A percentile compares a stretch with the other conserved stretches of the same genome.
phyloP scores from a whole-genome alignment of 1,139 yeast genomes.

The Starmera stellimalicola region DNA sequence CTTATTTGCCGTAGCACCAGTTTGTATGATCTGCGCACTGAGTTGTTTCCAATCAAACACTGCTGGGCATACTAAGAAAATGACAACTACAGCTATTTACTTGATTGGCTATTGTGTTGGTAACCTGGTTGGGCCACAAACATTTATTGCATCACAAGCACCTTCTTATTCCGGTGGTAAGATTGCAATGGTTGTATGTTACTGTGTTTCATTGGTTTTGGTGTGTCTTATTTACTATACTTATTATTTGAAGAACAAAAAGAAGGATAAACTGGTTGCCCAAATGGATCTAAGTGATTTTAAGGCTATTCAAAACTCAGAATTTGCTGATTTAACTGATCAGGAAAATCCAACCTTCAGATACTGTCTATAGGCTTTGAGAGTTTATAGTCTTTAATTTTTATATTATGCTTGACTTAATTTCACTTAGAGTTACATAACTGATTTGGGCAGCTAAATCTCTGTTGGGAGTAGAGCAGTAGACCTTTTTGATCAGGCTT shows the following conservation, averaged over 20 bases:
- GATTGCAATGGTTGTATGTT: conserved; percentile 22
- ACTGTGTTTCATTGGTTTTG: conserved; percentile 12
- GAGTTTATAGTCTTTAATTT: too few species aligned
- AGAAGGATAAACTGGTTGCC: conserved; percentile 12
- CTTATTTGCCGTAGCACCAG: neutral
- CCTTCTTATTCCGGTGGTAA: conserved; percentile 41
- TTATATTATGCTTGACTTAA: too few species aligned
- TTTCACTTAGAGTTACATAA: too few species aligned
- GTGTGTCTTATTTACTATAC: conserved; percentile 13
- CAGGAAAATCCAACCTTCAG: conserved; percentile 37
- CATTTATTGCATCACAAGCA: conserved; percentile 27
- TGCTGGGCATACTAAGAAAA: conserved; percentile 52
- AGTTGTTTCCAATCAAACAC: conserved; percentile 28
- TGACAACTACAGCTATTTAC: conserved; percentile 32
- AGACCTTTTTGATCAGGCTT: too few species aligned
- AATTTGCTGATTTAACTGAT: conserved; percentile 40
- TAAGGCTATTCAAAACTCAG: conserved; percentile 27
- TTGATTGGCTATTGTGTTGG: conserved; percentile 50
- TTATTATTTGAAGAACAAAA: conserved; percentile 12
- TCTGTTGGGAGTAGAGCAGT: too few species aligned
- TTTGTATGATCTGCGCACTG: neutral
- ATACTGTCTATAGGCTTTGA: conserved; percentile 23
- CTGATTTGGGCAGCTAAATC: too few species aligned
- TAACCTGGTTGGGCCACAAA: conserved; percentile 48
- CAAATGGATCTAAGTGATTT: conserved; percentile 13